Percentiles rank a stretch among this genome's conserved stretches.
phyloP scores from a whole-genome alignment of 2,329 filamentous ascomycete genomes.

The Penicillium sp. region DNA sequence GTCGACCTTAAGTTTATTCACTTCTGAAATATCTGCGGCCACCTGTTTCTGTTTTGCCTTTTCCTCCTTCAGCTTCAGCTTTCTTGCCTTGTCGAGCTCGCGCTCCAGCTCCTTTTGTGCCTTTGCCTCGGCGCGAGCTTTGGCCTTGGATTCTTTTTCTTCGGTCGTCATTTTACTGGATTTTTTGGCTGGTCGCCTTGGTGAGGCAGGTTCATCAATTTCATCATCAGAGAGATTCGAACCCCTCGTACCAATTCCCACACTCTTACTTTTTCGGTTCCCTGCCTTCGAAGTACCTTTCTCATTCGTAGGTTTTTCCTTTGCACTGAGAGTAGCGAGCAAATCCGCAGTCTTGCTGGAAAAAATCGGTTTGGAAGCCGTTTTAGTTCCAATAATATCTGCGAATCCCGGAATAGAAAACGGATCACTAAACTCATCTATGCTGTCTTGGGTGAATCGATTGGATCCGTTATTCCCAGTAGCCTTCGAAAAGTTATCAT shows the following conservation, averaged over 20 bases:
- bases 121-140: constrained; percentile 52
- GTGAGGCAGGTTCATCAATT: constrained; percentile 49
- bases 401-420: constrained; percentile 26
- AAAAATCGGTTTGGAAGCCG: constrained; percentile 25
- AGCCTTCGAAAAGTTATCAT: constrained; percentile 19
- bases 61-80: constrained; percentile 51
- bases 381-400: constrained; percentile 24
- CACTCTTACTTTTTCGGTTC: constrained; percentile 9
- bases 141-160: constrained; percentile 50
- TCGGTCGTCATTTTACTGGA: constrained; percentile 29
- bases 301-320: neutral
- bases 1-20: constrained; percentile 71
- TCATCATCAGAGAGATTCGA: constrained; percentile 28
- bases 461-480: neutral
- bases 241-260: neutral
- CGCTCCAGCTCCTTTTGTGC: constrained; percentile 57
- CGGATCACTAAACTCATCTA: constrained; percentile 38
- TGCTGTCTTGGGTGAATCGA: constrained; percentile 17
- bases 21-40: constrained; percentile 67
- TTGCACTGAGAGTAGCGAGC: constrained; percentile 33
- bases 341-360: constrained; percentile 45
- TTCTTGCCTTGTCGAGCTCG: constrained; percentile 56
- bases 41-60: constrained; percentile 64
- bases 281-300: neutral
- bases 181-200: constrained; percentile 45